phyloP scores from a whole-genome alignment of 2,329 filamentous ascomycete species.

The Rutstroemia sp. region DNA sequence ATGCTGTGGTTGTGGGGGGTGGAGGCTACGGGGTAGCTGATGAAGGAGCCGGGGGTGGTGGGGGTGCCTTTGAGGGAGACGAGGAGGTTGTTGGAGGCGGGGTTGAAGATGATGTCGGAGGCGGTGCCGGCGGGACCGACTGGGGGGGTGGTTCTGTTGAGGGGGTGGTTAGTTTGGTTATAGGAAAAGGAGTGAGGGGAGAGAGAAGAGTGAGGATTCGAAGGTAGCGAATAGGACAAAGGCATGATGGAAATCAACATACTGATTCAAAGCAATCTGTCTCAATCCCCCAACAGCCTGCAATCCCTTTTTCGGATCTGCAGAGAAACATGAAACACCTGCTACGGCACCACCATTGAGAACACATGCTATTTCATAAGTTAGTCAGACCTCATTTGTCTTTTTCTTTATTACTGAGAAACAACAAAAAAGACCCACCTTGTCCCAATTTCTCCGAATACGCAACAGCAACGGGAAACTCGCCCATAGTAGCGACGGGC shows the following conservation, averaged over 20 bases:
- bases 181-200: not conserved
- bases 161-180: not conserved
- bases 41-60: conserved; percentile 11
- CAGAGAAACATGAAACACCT: conserved; percentile 38
- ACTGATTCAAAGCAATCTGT: conserved; percentile 35
- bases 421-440: too few species aligned
- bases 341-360: conserved; percentile 37
- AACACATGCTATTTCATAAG: conserved; percentile 34
- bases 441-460: conserved; percentile 34
- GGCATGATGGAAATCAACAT: not conserved
- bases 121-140: conserved; percentile 49
- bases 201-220: not conserved
- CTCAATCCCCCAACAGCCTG: conserved; percentile 37
- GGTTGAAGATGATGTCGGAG: conserved; percentile 52
- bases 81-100: conserved; percentile 43
- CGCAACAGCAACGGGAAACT: conserved; percentile 46
- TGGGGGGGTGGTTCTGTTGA: conserved; percentile 45
- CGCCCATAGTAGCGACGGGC: conserved; percentile 37
- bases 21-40: conserved; percentile 10
- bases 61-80: conserved; percentile 54
- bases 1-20: not conserved
- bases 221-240: not conserved
- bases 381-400: not conserved
- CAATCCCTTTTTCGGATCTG: conserved; percentile 33
- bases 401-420: conserved; percentile 16